These are phyloP conservation scores for Cymbopogon citratus DNA, from an alignment of 176 grass and related monocot species.

Conservation along the genomic window DNA sequence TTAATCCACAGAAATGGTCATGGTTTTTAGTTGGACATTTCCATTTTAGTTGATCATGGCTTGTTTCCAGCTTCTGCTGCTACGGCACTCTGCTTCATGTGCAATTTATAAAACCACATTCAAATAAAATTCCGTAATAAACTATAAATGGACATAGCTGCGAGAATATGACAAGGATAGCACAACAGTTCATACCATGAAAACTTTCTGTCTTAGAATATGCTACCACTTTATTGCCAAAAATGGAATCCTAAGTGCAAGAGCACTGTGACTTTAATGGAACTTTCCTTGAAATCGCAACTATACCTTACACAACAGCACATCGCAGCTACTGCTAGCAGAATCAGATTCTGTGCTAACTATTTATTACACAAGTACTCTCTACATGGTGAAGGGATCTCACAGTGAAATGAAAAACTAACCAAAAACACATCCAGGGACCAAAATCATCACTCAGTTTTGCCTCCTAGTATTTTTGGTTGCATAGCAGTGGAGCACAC, in stretches of 20 bases:
- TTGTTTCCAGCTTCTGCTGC: not conserved
- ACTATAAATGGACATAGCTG: not conserved
- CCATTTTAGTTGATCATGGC: not conserved
- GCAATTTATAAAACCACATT: not conserved
- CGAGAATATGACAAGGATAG: not conserved
- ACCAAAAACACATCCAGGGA: not conserved
- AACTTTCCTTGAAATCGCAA: not conserved
- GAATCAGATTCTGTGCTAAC: not conserved
- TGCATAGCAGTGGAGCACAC: not conserved
- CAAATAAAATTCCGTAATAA: not conserved
- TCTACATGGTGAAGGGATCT: not conserved
- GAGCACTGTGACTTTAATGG: not conserved
- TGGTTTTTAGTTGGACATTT: not conserved
- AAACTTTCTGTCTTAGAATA: not conserved
- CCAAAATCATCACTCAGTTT: not conserved
- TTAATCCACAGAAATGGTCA: not conserved
- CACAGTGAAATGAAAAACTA: not conserved
- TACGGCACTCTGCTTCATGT: not conserved
- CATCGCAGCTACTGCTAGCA: not conserved
- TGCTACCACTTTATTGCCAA: not conserved
- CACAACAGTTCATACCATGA: not conserved
- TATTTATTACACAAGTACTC: not conserved
- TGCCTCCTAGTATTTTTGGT: not conserved
- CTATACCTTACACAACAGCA: not conserved
- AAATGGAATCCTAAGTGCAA: not conserved